These are phyloP conservation scores for Manihot esculenta DNA, from an alignment of 441 rosid genomes.

Conservation along the genomic window DNA sequence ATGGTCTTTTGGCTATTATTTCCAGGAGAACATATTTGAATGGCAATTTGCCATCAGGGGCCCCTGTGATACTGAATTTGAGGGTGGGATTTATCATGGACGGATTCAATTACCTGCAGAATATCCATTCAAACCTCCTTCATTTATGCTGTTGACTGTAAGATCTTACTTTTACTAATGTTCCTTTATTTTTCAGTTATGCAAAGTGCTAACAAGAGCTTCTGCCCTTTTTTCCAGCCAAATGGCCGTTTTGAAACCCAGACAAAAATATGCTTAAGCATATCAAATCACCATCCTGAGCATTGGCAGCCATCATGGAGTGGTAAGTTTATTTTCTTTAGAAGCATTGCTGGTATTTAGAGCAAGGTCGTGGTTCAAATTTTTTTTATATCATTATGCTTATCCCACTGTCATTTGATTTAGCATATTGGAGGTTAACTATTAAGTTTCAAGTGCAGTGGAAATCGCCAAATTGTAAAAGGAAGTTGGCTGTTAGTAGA, in stretches of 20 bases:
- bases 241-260: conserved; percentile 96
- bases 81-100: conserved; percentile 97
- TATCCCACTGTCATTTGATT: not conserved
- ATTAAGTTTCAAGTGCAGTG: not conserved
- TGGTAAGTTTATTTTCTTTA: conserved; percentile 48
- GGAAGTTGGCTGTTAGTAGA: too few relatives aligned
- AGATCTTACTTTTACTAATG: conserved; percentile 23
- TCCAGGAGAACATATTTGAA: conserved; percentile 92
- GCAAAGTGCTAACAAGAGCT: conserved; percentile 14
- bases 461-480: not conserved
- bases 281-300: conserved; percentile 97
- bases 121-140: conserved; percentile 96
- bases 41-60: conserved; percentile 98
- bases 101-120: conserved; percentile 92
- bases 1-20: conserved; percentile 7
- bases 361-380: not conserved
- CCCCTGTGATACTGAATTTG: conserved; percentile 78
- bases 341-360: not conserved
- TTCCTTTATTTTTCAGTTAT: not conserved
- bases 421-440: not conserved
- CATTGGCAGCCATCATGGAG: conserved; percentile 99
- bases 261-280: conserved; percentile 95
- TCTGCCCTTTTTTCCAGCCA: conserved; percentile 51
- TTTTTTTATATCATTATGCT: not conserved
- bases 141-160: conserved; percentile 90